These are phyloP conservation scores for Ceratopteris richardii DNA, from an alignment of 75 land plant genomes.

Conservation along the genomic window DNA sequence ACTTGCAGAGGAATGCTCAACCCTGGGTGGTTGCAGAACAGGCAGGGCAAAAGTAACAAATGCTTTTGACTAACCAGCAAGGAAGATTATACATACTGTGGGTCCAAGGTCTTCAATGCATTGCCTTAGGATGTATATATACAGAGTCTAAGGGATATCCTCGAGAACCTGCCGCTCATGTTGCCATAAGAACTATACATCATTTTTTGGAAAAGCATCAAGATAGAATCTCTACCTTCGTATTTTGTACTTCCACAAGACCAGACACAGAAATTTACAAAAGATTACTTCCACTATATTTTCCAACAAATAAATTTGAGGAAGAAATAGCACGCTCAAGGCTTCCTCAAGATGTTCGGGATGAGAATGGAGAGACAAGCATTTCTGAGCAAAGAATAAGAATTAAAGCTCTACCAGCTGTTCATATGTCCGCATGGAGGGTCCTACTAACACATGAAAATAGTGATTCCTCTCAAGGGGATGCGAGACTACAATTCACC, in stretches of 20 bases:
- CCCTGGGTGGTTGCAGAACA: conserved; percentile 93
- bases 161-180: conserved; percentile 97
- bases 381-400: conserved; percentile 93
- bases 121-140: conserved; percentile 91
- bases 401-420: conserved; percentile 81
- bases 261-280: conserved; percentile 93
- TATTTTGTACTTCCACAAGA: conserved; percentile 73
- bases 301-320: conserved; percentile 90
- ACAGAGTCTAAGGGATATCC: conserved; percentile 96
- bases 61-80: conserved; percentile 95
- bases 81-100: conserved; percentile 97
- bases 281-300: conserved; percentile 93
- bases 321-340: conserved; percentile 78
- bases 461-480: background rate
- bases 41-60: conserved; percentile 95
- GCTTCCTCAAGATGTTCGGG: conserved; percentile 97
- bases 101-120: conserved; percentile 98
- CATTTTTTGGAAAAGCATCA: conserved; percentile 89
- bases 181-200: conserved; percentile 92
- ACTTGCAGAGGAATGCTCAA: conserved; percentile 91
- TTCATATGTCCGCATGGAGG: background rate
- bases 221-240: conserved; percentile 76
- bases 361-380: conserved; percentile 95
- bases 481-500: background rate
- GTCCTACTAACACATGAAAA: background rate